Evolutionary conservation across 2,329 filamentous ascomycete species (phyloP), one percentile per base, ranked within the genome.

Genomic region (Arthrocladium fulminans): DNA sequence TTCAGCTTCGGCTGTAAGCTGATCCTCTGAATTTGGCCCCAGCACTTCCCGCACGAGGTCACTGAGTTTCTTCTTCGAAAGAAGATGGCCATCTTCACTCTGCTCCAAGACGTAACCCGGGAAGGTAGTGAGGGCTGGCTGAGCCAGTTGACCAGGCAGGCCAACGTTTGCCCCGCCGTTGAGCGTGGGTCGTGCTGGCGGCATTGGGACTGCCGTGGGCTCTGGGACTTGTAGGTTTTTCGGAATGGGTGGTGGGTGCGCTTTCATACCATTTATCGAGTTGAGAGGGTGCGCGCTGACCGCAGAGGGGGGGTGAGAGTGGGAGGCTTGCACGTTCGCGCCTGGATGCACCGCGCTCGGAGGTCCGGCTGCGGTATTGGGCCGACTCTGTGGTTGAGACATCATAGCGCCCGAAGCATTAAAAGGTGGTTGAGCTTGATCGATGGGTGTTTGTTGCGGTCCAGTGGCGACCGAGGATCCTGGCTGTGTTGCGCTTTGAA

Each of bases 21-120:
- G 78, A 55, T 86, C 84, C 41, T 80, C 77, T 22, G 80, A 82
- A 8, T 57, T 58, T 12, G 84, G 84, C 47, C 89, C 89, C 29
- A 88, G 94, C 51, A 97, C 88, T 67, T 97, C 90, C 44, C 89
- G 81, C 7, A 97, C 89, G 30, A 98, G 76, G 64, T 96, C 90
- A 61, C 98, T 89, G 34, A 98, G 76, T 70, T 95, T 97, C 71
- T 94, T 94, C 78, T 96, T 96, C 70, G 85, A 94, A n/a, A 98
- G 73, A 1, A 98, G 85, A 37, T 89, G 83, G 60, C 96, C 88
- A 22, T 88, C 88, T 62, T 95, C 89, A 39, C 54, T 56, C 24
- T 87, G 86, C 63, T 97, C 90, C 50, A 96, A 81, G 49, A 87
- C 86, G 65, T 87, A 94, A 0, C 82, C 80, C 0, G 88, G 87